Conservation (phyloP, 345 rosid species). For the Barbarea vulgaris region DNA sequence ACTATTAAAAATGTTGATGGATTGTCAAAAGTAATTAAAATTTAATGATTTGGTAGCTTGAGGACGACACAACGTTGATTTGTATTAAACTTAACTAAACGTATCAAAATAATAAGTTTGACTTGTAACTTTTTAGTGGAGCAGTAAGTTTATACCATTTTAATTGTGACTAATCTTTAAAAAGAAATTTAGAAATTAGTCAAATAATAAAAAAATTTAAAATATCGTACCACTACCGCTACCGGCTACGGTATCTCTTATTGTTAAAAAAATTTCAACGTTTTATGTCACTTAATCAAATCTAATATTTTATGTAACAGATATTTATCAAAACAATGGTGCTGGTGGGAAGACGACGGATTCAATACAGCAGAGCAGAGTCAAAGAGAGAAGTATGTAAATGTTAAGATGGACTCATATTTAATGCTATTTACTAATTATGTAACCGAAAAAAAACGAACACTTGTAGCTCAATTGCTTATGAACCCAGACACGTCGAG, state of each 20-base stretch:
- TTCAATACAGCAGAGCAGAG: not conserved
- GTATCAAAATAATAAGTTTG: not conserved
- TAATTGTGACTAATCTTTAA: too few species aligned
- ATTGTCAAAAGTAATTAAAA: too few species aligned
- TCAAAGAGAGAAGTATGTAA: not conserved
- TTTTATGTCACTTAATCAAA: not conserved
- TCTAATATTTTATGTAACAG: not conserved
- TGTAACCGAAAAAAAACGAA: conserved; percentile 1
- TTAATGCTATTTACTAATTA: not conserved
- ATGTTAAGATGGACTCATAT: not conserved
- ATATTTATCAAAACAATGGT: not conserved
- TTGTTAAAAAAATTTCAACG: not conserved
- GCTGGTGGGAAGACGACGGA: not conserved
- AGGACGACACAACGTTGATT: too few species aligned
- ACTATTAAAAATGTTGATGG: too few species aligned
- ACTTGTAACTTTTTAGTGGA: too few species aligned
- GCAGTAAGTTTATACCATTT: too few species aligned
- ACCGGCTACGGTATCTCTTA: too few species aligned
- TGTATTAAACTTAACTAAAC: too few species aligned
- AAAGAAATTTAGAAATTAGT: too few species aligned
- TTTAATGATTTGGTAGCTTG: too few species aligned
- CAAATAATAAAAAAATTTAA: too few species aligned
- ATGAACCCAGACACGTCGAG: conserved; percentile 3
- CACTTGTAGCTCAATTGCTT: conserved; percentile 29
- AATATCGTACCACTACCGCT: too few species aligned